Base-by-base conservation (phyloP, 306 rosid species). In the Lathyrus aphaca region DNA sequence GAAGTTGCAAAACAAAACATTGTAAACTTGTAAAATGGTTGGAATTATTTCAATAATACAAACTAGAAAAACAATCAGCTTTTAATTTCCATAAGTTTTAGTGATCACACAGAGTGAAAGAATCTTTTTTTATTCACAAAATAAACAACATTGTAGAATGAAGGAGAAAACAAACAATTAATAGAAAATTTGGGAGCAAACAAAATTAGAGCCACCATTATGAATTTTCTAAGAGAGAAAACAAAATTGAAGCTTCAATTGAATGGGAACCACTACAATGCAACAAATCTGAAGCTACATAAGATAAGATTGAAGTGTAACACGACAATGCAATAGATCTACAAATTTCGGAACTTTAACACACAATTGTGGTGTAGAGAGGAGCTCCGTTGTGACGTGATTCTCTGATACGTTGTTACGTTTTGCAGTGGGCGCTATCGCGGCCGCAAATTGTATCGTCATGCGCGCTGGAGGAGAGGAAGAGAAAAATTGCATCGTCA, bases 101-200 rank as follows among this genome's bases (percentile, higher is more conserved):
- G 59, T 10, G 0, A 74, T 69, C 32, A 42, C 25, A 27, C 30
- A 53, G 11, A 44, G 6, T 38, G 16, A 23, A 39, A 37, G 55
- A 0, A 25, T 53, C 12, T 16, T 59, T 38, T 44, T 44, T 46
- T 59, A 9, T 18, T 19, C 27, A 18, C 5, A 8, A 49, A 35
- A 4, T 17, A 17, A 68, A 64, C 8, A 29, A 42, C 25, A 39
- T 7, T 25, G 50, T 0, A 38, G 4, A 53, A 14, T 4, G 59
- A 46, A 9, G 14, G 53, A 69, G 5, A 55, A 53, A 8, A 27
- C 59, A 18, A 76, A 93, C 98, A 97, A 51, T 90, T 88, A 0
- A 88, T 71, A 11, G 98, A 90, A 79, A 90, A 93, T 73, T 89
- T 92, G 72, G 88, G 87, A 72, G 40, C 55, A 35, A 64, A 54